Conservation (phyloP, 140 eudicot species). For the Bidens hawaiensis region DNA sequence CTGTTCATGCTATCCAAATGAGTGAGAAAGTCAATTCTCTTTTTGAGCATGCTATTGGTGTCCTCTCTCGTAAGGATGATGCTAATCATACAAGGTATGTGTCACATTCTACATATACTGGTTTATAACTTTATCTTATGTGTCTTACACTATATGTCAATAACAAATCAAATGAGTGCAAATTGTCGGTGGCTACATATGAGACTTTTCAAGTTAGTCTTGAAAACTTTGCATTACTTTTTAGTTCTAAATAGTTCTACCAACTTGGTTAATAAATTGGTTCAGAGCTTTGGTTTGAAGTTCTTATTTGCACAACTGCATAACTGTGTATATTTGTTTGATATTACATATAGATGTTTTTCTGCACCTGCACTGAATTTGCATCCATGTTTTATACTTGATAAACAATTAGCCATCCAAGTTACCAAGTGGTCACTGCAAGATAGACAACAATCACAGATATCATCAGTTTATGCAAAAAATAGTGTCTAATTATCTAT, state of each 20-base stretch:
- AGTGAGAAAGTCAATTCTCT: slow-evolving; percentile 77
- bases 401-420: neutral
- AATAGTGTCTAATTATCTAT: neutral
- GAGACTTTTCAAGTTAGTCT: neutral
- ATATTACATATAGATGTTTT: neutral
- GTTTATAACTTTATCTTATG: slow-evolving; percentile 1
- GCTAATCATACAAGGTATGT: slow-evolving; percentile 48
- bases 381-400: neutral
- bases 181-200: neutral
- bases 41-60: slow-evolving; percentile 82
- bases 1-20: slow-evolving; percentile 95
- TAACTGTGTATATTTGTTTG: neutral
- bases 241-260: neutral
- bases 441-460: neutral
- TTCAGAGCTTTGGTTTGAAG: neutral
- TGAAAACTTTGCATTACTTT: neutral
- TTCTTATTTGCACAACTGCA: neutral
- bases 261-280: slow-evolving; percentile 6
- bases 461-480: too few relatives aligned
- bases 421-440: too few relatives aligned
- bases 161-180: neutral
- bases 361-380: neutral
- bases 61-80: slow-evolving; percentile 78
- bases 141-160: neutral
- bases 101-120: slow-evolving; percentile 4